Evolutionary conservation across 2,329 filamentous ascomycete species (phyloP).

Genomic region (Aspergillus unguis): DNA sequence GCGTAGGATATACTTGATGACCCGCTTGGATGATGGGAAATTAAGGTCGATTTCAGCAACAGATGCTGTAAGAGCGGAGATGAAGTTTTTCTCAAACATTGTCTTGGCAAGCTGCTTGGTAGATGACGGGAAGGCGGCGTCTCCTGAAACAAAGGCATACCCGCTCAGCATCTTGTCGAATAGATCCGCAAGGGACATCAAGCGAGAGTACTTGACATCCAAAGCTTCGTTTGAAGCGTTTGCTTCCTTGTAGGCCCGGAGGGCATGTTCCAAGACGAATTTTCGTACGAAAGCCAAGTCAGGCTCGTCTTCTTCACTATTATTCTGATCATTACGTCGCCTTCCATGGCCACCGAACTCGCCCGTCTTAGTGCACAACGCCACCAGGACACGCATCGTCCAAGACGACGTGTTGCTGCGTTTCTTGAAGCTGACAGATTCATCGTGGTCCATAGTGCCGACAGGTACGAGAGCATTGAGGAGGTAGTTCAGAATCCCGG

Average conservation of each 20-base stretch:
- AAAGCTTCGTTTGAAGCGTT: constrained; percentile 73
- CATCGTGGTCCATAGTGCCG: constrained; percentile 65
- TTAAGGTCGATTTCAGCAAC: constrained; percentile 95
- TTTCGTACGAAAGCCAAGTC: constrained; percentile 82
- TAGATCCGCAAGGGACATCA: constrained; percentile 83
- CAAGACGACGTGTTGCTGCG: constrained; percentile 78
- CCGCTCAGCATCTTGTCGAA: constrained; percentile 90
- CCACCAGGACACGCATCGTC: constrained; percentile 81
- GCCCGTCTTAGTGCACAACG: constrained; percentile 80
- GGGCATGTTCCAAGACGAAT: constrained; percentile 88
- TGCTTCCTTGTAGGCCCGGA: constrained; percentile 89
- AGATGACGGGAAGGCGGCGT: constrained; percentile 52
- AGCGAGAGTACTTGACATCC: constrained; percentile 80
- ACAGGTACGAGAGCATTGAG: constrained; percentile 72
- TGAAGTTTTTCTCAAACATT: constrained; percentile 98
- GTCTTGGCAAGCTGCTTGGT: constrained; percentile 83
- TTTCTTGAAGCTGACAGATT: constrained; percentile 77
- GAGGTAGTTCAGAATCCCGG: constrained; percentile 89
- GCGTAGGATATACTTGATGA: constrained; percentile 92
- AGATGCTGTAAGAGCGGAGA: constrained; percentile 81
- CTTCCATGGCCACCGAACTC: constrained; percentile 64
- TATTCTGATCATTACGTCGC: constrained; percentile 47
- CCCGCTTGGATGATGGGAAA: constrained; percentile 86
- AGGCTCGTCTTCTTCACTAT: constrained; percentile 39
- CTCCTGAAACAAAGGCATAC: constrained; percentile 61